Evolutionary conservation across 177 flowering plant genomes (phyloP).

Genomic region (Vitis hybrid): DNA sequence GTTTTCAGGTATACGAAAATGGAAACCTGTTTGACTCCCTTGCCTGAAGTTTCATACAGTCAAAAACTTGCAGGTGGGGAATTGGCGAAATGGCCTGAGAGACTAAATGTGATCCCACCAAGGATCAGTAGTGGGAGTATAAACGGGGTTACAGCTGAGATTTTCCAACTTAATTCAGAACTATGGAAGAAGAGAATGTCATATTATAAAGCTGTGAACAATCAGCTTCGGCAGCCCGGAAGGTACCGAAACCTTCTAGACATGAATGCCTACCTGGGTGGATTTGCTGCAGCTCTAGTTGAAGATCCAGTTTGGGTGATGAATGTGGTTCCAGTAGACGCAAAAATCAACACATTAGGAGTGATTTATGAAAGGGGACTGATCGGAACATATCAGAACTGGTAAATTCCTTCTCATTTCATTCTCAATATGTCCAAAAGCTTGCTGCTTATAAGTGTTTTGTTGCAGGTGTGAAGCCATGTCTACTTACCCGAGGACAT

Average conservation of each 20-base stretch:
- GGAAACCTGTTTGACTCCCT: slow-evolving; percentile 48
- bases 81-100: slow-evolving; percentile 53
- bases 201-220: slow-evolving; percentile 40
- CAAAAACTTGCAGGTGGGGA: slow-evolving; percentile 44
- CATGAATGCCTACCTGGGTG: slow-evolving; percentile 67
- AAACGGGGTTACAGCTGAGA: slow-evolving; percentile 37
- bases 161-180: slow-evolving; percentile 32
- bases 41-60: slow-evolving; percentile 42
- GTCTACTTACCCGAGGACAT: slow-evolving; percentile 77
- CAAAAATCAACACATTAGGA: slow-evolving; percentile 50
- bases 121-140: slow-evolving; percentile 45
- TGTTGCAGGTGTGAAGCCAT: slow-evolving; percentile 64
- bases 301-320: slow-evolving; percentile 65
- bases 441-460: neutral
- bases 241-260: slow-evolving; percentile 58
- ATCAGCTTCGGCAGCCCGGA: slow-evolving; percentile 36
- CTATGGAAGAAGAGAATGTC: slow-evolving; percentile 53
- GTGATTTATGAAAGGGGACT: slow-evolving; percentile 60
- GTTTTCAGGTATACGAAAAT: slow-evolving; percentile 45
- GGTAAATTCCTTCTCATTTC: slow-evolving; percentile 17
- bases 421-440: neutral
- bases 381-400: slow-evolving; percentile 51
- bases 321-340: slow-evolving; percentile 64
- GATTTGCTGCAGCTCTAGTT: slow-evolving; percentile 61
- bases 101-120: slow-evolving; percentile 45